Evolutionary conservation across 805 yeast species (phyloP).

Genomic region (Clavispora fructus): DNA sequence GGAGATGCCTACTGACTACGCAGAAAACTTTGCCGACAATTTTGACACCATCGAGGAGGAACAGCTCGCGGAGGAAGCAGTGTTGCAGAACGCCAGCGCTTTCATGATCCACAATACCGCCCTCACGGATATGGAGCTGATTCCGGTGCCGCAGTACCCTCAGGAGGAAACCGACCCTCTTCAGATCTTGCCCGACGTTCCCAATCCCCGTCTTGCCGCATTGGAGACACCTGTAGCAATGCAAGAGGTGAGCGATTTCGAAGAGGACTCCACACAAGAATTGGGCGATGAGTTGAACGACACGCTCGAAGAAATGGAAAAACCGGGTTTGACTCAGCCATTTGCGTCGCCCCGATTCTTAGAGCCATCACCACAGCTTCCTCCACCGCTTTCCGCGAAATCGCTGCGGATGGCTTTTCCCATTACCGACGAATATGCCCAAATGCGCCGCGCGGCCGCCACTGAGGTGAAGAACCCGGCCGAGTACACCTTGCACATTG

Average conservation of each 20-base stretch:
- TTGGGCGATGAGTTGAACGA: background rate
- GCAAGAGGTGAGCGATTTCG: constrained; percentile 4
- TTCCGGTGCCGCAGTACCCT: background rate
- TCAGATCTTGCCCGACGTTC: background rate
- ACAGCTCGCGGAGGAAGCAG: background rate
- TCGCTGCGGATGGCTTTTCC: constrained; percentile 24
- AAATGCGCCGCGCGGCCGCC: constrained; percentile 33
- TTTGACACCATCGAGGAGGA: constrained; percentile 1
- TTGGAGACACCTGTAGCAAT: constrained; percentile 1
- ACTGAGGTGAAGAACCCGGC: constrained; percentile 68
- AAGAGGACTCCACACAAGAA: background rate
- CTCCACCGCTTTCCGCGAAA: constrained; percentile 27
- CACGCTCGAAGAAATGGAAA: background rate
- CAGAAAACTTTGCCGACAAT: constrained; percentile 1
- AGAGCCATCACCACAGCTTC: constrained; percentile 34
- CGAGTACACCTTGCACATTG: constrained; percentile 88
- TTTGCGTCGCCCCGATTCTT: constrained; percentile 20
- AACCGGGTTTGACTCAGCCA: constrained; percentile 2
- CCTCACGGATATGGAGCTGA: background rate
- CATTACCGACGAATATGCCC: constrained; percentile 29
- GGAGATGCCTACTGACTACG: constrained; percentile 3
- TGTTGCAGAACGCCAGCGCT: background rate
- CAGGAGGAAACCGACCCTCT: background rate
- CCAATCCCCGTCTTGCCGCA: background rate
- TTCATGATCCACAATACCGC: background rate